Percentiles rank a stretch among this genome's conserved stretches.
phyloP scores from a whole-genome alignment of 345 rosid species.

The Hypericum perforatum region DNA sequence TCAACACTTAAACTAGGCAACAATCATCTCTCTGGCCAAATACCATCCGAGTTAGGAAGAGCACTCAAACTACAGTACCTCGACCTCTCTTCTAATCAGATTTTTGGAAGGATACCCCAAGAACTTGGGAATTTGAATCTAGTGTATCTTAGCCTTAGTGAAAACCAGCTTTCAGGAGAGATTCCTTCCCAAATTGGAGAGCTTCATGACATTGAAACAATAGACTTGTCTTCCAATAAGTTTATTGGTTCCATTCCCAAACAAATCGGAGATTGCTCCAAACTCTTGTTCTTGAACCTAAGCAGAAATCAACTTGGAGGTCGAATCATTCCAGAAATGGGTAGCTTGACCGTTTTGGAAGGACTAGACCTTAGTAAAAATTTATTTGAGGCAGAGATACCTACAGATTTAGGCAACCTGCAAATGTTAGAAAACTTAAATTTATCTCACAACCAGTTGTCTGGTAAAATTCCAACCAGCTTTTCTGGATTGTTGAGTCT shows the following conservation, averaged over 20 bases:
- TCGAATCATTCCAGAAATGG: constrained; percentile 2
- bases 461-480: constrained; percentile 6
- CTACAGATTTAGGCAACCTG: constrained; percentile 3
- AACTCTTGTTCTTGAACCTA: constrained; percentile 1
- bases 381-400: constrained; percentile 3
- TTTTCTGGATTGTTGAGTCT: constrained; percentile 2
- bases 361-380: constrained; percentile 15
- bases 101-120: constrained; percentile 4
- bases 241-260: constrained; percentile 3
- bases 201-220: neutral
- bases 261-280: constrained; percentile 3
- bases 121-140: neutral
- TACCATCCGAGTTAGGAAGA: neutral
- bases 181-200: neutral
- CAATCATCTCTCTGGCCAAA: constrained; percentile 3
- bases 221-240: constrained; percentile 10
- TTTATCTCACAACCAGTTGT: constrained; percentile 8
- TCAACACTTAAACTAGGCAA: constrained; percentile 1
- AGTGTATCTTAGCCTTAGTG: neutral
- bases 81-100: constrained; percentile 7
- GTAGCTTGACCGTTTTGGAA: neutral
- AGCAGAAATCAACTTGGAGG: constrained; percentile 2
- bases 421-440: neutral
- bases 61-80: neutral
- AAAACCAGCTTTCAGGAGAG: neutral